These are phyloP conservation scores for Colletotrichum karsti DNA, from an alignment of 2,329 filamentous ascomycete genomes.

Conservation along the genomic window DNA sequence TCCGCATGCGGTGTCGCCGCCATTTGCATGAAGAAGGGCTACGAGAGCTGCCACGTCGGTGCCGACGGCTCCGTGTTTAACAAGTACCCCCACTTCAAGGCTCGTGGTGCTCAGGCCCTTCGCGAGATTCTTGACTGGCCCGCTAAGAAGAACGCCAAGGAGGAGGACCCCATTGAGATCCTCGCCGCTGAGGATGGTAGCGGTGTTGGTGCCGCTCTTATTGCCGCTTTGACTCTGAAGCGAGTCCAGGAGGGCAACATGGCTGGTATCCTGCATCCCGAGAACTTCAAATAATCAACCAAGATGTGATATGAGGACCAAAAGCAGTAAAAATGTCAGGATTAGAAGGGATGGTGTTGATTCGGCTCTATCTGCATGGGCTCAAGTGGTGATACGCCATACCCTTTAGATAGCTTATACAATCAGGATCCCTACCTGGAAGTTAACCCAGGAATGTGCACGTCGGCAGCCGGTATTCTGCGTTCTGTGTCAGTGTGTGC, in stretches of 20 bases:
- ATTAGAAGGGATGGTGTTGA: slow-evolving; percentile 31
- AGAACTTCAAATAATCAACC: slow-evolving; percentile 60
- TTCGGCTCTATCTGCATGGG: not conserved
- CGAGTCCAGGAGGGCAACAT: slow-evolving; percentile 70
- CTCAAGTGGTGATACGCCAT: slow-evolving; percentile 5
- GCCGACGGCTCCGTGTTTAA: slow-evolving; percentile 98
- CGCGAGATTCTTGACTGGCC: slow-evolving; percentile 97
- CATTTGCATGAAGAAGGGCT: slow-evolving; percentile 96
- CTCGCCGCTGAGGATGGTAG: slow-evolving; percentile 93
- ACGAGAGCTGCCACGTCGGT: slow-evolving; percentile 88
- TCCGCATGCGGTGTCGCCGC: slow-evolving; percentile 95
- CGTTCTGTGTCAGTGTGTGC: not conserved
- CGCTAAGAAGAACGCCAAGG: slow-evolving; percentile 71
- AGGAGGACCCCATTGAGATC: slow-evolving; percentile 88
- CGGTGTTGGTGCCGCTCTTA: slow-evolving; percentile 95
- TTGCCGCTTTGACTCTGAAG: slow-evolving; percentile 78
- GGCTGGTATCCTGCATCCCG: slow-evolving; percentile 70
- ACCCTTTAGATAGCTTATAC: slow-evolving; percentile 19
- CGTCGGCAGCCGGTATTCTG: slow-evolving; percentile 76
- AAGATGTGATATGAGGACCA: slow-evolving; percentile 22
- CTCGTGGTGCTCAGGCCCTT: slow-evolving; percentile 86
- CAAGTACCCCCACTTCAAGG: slow-evolving; percentile 99
- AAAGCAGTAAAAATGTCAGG: slow-evolving; percentile 12
- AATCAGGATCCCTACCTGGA: not conserved
- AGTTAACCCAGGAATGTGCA: slow-evolving; percentile 76